A percentile compares a stretch with the other conserved stretches of the same genome.
Conservation (phyloP, 345 rosid genomes). For the Clarkia xantiana region DNA sequence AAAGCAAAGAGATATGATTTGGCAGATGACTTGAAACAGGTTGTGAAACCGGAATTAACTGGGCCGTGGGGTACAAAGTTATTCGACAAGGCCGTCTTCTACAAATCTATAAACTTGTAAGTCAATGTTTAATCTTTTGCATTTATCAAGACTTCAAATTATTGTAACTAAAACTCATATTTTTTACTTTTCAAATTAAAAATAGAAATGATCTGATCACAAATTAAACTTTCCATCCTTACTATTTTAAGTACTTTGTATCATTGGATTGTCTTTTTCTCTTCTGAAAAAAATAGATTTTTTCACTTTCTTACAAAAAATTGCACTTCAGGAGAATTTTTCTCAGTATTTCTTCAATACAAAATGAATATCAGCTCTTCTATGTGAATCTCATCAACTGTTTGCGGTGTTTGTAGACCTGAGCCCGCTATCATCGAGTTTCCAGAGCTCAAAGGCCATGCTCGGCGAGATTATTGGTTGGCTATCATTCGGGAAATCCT, state of each 20-base stretch:
- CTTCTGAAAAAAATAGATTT: no score
- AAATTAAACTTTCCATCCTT: no score
- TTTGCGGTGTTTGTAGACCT: constrained; percentile 31
- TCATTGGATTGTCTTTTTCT: no score
- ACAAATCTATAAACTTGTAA: constrained; percentile 80
- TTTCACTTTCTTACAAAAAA: no score
- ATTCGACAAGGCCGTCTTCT: constrained; percentile 86
- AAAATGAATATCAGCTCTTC: no score
- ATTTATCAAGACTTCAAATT: no score
- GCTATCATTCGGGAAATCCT: constrained; percentile 65
- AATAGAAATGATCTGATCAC: no score
- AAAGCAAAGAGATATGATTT: constrained; percentile 78
- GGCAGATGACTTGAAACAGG: constrained; percentile 73
- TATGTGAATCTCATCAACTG: no score
- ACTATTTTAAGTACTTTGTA: no score
- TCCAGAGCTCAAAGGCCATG: constrained; percentile 92
- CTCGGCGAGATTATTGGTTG: constrained; percentile 90
- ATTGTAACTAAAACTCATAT: no score
- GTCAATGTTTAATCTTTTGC: constrained; percentile 6
- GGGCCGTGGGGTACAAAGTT: constrained; percentile 99
- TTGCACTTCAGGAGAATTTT: no score
- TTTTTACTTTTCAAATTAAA: neutral
- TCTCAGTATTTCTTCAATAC: no score
- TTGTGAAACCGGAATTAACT: constrained; percentile 77
- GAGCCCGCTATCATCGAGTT: constrained; percentile 82